Evolutionary conservation across 345 rosid species (phyloP).

Genomic region (Rhizophora apiculata): DNA sequence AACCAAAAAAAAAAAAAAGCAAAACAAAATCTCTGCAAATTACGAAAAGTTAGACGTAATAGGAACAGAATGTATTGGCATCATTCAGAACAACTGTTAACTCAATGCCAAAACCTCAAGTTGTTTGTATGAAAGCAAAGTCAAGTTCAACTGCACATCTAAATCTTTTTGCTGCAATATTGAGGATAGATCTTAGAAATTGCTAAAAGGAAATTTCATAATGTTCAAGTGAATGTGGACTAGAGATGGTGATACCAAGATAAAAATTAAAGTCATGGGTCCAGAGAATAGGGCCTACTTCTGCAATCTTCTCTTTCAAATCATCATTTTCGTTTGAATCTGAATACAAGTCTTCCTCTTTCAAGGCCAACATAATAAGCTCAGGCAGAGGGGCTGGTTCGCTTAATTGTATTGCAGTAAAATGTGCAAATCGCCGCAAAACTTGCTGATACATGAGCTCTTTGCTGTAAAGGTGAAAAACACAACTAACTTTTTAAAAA

Average conservation of each 20-base stretch:
- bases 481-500: background rate
- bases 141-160: background rate
- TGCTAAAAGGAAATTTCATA: background rate
- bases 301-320: slow-evolving; percentile 77
- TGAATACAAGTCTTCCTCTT: slow-evolving; percentile 76
- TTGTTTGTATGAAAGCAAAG: background rate
- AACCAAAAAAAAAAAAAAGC: background rate
- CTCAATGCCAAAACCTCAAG: too few relatives aligned
- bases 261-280: background rate
- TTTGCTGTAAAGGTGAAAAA: slow-evolving; percentile 53
- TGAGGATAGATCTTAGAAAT: background rate
- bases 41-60: too few relatives aligned
- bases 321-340: slow-evolving; percentile 59
- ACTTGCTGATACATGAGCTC: slow-evolving; percentile 98
- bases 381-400: slow-evolving; percentile 71
- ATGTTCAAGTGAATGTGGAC: slow-evolving; percentile 3
- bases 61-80: too few relatives aligned
- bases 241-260: background rate
- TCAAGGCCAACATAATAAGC: slow-evolving; percentile 77
- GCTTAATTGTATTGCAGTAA: slow-evolving; percentile 81
- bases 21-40: background rate
- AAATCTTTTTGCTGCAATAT: background rate
- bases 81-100: too few relatives aligned
- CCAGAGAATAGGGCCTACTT: slow-evolving; percentile 42
- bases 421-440: slow-evolving; percentile 79